phyloP scores from a whole-genome alignment of 2,329 filamentous ascomycete species.

The Epichloe sylvatica region DNA sequence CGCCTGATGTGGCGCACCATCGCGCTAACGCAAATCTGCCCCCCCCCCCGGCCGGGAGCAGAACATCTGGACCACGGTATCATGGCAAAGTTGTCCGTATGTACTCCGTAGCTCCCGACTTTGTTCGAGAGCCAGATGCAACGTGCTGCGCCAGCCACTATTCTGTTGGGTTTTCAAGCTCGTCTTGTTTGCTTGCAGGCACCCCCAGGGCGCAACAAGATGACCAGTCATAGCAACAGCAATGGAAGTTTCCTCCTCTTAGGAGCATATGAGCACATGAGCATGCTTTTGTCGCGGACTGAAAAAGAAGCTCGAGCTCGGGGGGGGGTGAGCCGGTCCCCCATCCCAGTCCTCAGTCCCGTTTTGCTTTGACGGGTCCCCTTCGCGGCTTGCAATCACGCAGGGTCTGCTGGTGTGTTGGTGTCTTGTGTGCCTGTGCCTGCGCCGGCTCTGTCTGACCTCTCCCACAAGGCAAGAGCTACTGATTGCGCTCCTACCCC shows the following conservation, averaged over 20 bases:
- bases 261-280: too few species aligned
- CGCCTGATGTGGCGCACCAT: conserved; percentile 10
- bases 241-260: too few species aligned
- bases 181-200: background rate
- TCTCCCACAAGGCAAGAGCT: conserved; percentile 7
- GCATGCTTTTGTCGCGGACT: too few species aligned
- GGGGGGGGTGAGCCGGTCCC: background rate
- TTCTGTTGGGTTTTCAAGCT: background rate
- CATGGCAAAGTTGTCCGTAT: background rate
- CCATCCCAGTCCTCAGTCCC: background rate
- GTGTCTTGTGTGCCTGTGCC: background rate
- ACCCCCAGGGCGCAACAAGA: background rate
- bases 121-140: background rate
- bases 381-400: too few species aligned
- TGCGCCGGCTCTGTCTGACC: background rate
- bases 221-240: background rate
- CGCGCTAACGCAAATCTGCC: background rate
- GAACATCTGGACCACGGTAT: background rate
- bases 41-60: conserved; percentile 5
- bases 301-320: background rate
- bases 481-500: conserved; percentile 44
- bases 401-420: background rate
- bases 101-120: background rate
- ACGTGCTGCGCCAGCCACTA: background rate
- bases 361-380: background rate